phyloP scores from a whole-genome alignment of 169 alveolate species.

The Plasmodium vivax region DNA sequence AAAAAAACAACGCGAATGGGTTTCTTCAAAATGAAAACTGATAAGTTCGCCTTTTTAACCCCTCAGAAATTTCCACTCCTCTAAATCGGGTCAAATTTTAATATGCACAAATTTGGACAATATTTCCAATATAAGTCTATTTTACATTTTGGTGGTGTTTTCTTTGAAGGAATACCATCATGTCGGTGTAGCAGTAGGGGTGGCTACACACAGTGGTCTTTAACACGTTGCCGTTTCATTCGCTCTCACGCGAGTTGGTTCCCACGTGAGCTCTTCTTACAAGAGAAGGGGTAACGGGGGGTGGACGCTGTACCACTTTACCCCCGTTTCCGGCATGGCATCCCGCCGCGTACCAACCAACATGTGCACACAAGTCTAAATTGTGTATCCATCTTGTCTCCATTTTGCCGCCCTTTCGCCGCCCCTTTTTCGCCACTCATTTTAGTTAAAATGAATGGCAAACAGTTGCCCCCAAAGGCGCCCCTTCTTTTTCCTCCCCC shows the following conservation, averaged over 20 bases:
- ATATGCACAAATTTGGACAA: background rate
- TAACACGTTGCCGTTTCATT: background rate
- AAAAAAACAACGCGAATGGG: background rate
- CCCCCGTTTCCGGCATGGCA: background rate
- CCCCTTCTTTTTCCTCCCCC: background rate
- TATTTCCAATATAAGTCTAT: background rate
- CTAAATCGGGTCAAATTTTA: background rate
- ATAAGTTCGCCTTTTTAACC: background rate
- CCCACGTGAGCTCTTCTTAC: background rate
- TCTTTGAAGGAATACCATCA: background rate
- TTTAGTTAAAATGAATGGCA: background rate
- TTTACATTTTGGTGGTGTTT: background rate
- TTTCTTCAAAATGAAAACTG: background rate
- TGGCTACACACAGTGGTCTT: background rate
- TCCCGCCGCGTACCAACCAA: background rate
- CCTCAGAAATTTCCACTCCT: background rate
- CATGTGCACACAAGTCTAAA: background rate
- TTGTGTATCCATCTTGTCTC: background rate
- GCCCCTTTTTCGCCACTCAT: too few relatives aligned
- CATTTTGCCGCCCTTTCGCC: background rate
- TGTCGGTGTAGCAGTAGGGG: background rate
- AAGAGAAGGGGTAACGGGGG: background rate
- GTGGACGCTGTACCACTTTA: background rate
- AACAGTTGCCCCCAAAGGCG: background rate
- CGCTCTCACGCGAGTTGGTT: background rate